These are phyloP conservation scores for Trichosporon sp. DNA, from an alignment of 1,284 basidiomycete genomes.

Conservation along the genomic window DNA sequence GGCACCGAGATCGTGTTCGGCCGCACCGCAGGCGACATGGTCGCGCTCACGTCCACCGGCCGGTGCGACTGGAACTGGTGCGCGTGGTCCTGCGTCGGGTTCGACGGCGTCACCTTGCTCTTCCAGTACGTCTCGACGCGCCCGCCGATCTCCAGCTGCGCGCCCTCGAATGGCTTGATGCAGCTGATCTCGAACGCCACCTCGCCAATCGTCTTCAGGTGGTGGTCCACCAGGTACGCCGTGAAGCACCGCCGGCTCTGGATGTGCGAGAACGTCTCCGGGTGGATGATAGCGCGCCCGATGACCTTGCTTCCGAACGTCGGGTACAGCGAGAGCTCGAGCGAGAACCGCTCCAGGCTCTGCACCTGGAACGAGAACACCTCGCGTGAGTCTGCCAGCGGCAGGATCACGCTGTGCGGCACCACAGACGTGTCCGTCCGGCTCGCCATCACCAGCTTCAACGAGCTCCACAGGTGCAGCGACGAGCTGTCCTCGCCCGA, in stretches of 20 bases:
- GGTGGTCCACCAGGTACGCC: slow-evolving; percentile 84
- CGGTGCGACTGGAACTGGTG: slow-evolving; percentile 49
- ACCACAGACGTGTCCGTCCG: slow-evolving; percentile 74
- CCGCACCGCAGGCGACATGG: slow-evolving; percentile 41
- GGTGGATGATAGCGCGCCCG: slow-evolving; percentile 82
- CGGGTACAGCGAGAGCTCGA: slow-evolving; percentile 95
- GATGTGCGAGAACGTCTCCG: slow-evolving; percentile 64
- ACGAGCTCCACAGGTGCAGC: slow-evolving; percentile 58
- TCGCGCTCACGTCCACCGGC: slow-evolving; percentile 32
- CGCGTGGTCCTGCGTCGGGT: slow-evolving; percentile 50
- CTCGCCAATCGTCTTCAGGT: slow-evolving; percentile 92
- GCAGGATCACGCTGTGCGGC: slow-evolving; percentile 82
- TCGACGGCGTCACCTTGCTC: slow-evolving; percentile 64
- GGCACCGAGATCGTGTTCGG: slow-evolving; percentile 21
- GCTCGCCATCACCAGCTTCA: slow-evolving; percentile 90
- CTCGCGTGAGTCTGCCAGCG: slow-evolving; percentile 72
- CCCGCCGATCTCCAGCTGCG: slow-evolving; percentile 92
- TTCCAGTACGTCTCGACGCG: slow-evolving; percentile 97
- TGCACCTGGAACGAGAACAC: slow-evolving; percentile 86
- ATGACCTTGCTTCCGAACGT: slow-evolving; percentile 98
- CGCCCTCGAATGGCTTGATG: slow-evolving; percentile 84
- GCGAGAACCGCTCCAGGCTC: slow-evolving; percentile 65
- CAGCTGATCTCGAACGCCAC: slow-evolving; percentile 85
- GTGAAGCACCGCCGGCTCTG: slow-evolving; percentile 58
- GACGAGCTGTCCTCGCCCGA: slow-evolving; percentile 42